Base-by-base conservation (phyloP, 2,329 filamentous ascomycete species). In the Hypomyces perniciosus region DNA sequence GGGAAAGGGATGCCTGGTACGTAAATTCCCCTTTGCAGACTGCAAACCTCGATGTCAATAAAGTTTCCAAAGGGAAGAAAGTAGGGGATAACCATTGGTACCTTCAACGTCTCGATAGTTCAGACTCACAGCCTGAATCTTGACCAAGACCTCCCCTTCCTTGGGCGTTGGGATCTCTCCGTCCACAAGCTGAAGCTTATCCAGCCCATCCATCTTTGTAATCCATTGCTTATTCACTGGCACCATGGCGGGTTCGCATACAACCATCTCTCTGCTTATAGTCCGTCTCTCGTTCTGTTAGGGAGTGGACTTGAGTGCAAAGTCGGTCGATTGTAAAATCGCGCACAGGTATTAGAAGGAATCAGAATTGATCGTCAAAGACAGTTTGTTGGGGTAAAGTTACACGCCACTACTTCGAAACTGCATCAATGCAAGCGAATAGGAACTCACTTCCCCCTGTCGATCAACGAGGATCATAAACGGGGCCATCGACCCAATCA, bases 21-120 rank as follows among this genome's bases (percentile, higher is more conserved):
- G 73, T 81, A 69, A 87, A 88, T 9, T 80, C 71, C 30, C 85
- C 85, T 70, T 77, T 83, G 60, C 73, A 74, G 20, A 88, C 84
- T 84, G 52, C 20, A 20, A 20, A 20, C 3, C 20, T 20, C 20
- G 20, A 20, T 3, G 20, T 20, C 20, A 20, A 20, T 3, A 20
- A 20, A 20, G 20, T 3, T 20, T 20, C 20, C 20, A 20, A 20
- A 20, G 20, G 34, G 28, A 26, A 20, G 20, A 20, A 20, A 20
- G 20, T 20, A 20, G 20, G 20, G 20, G 20, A 37, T 34, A 4
- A n/a, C n/a, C n/a, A n/a, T n/a, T 57, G 62, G 44, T 48, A 75
- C 74, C 74, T 59, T 78, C 73, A 0, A 71, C 73, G 54, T 78
- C 75, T 4, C 75, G 72, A 41, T 71, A 76, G 56, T 78, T 78